Evolutionary conservation across 2,329 filamentous ascomycete genomes (phyloP).

Genomic region (Clarireedia homoeocarpa): DNA sequence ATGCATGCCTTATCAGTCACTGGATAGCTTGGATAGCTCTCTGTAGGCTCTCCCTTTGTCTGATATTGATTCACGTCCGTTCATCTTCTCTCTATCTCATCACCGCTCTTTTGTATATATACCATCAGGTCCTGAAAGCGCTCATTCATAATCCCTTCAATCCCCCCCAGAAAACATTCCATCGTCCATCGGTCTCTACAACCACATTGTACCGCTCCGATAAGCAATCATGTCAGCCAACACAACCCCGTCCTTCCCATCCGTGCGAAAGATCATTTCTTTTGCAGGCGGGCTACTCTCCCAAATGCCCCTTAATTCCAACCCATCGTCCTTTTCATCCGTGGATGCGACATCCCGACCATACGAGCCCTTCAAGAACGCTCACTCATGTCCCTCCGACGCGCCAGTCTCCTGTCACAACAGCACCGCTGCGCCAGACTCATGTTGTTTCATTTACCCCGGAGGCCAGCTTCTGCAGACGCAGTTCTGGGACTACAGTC

Average conservation of each 20-base stretch:
- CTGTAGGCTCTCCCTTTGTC: neutral
- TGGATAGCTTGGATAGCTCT: neutral
- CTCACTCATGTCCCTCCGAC: slow-evolving; percentile 23
- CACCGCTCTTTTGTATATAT: neutral
- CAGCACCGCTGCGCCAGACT: slow-evolving; percentile 49
- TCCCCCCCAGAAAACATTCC: too few species aligned
- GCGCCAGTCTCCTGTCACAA: slow-evolving; percentile 53
- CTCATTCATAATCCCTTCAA: too few species aligned
- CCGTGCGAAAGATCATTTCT: slow-evolving; percentile 20
- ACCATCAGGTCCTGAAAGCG: neutral
- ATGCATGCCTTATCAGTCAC: neutral
- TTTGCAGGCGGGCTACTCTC: slow-evolving; percentile 21
- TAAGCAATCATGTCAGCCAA: neutral
- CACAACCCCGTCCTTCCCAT: slow-evolving; percentile 10
- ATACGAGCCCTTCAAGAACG: slow-evolving; percentile 13
- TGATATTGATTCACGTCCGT: neutral
- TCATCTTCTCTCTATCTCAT: neutral
- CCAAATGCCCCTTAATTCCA: slow-evolving; percentile 17
- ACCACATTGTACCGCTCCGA: neutral
- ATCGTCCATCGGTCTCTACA: neutral
- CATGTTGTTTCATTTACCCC: slow-evolving; percentile 69
- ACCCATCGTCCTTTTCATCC: slow-evolving; percentile 3
- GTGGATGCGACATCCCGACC: neutral
- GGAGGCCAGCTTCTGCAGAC: slow-evolving; percentile 66
- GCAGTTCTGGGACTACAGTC: slow-evolving; percentile 70